Percentiles rank a stretch among this genome's conserved stretches.
Conservation (phyloP, 345 rosid genomes). For the Bretschneidera sinensis region DNA sequence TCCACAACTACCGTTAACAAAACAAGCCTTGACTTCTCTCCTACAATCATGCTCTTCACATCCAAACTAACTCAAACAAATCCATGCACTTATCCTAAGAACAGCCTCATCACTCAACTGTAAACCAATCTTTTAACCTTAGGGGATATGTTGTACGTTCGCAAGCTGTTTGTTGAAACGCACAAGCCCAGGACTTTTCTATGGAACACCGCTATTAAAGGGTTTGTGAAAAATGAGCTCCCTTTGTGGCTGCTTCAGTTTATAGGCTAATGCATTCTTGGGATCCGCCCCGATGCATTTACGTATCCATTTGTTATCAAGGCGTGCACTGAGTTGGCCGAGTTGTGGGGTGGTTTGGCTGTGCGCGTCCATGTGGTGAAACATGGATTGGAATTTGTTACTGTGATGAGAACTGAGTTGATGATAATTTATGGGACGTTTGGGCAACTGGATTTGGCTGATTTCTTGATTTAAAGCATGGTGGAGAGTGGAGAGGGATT, state of each 20-base stretch:
- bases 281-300: constrained; percentile 38
- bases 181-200: constrained; percentile 44
- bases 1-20: constrained; percentile 21
- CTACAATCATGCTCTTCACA: constrained; percentile 27
- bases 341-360: constrained; percentile 20
- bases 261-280: constrained; percentile 31
- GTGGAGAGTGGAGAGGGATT: constrained; percentile 43
- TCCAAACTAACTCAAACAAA: constrained; percentile 30
- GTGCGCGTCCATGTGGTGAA: constrained; percentile 36
- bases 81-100: constrained; percentile 39
- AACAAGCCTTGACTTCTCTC: constrained; percentile 30
- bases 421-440: constrained; percentile 40
- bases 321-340: constrained; percentile 30
- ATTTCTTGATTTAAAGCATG: constrained; percentile 44
- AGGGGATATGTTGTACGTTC: constrained; percentile 39
- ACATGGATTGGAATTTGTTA: constrained; percentile 34
- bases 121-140: constrained; percentile 11
- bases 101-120: constrained; percentile 40
- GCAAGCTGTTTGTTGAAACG: constrained; percentile 50
- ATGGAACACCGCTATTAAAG: constrained; percentile 51
- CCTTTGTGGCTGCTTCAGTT: constrained; percentile 23
- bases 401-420: constrained; percentile 42
- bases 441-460: constrained; percentile 32
- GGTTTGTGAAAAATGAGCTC: constrained; percentile 34
- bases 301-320: constrained; percentile 47